Conservation (phyloP, 202 grass and related monocot genomes). For the Cymbopogon flexuosus region DNA sequence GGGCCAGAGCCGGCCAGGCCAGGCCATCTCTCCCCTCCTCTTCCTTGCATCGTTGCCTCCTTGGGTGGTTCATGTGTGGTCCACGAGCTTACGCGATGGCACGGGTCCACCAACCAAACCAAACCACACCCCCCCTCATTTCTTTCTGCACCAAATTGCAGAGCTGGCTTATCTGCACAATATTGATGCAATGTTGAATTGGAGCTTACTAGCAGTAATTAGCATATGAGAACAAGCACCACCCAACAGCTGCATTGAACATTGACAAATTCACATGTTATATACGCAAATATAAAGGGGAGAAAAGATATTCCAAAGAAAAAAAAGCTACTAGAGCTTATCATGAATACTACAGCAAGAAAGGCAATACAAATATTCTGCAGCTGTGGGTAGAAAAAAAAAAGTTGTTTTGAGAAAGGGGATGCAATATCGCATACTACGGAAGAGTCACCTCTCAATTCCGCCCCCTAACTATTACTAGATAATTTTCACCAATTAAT, state of each 20-base stretch:
- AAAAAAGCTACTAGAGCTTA: neutral
- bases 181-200: slow-evolving; percentile 18
- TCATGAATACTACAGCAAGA: neutral
- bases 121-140: slow-evolving; percentile 13
- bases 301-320: neutral
- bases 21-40: neutral
- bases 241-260: neutral
- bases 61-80: slow-evolving; percentile 46
- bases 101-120: slow-evolving; percentile 44
- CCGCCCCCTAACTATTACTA: neutral
- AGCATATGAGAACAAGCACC: neutral
- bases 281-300: neutral
- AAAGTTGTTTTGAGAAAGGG: neutral
- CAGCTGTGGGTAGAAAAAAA: neutral
- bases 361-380: neutral
- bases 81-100: slow-evolving; percentile 32
- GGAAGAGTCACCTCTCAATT: neutral
- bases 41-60: neutral
- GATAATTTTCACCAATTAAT: neutral
- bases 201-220: neutral
- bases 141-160: slow-evolving; percentile 38
- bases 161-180: slow-evolving; percentile 17
- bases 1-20: neutral
- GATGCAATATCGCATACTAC: neutral
- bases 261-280: neutral